Conservation (phyloP, 2,329 filamentous ascomycete genomes). For the Neofusicoccum cordaticola region DNA sequence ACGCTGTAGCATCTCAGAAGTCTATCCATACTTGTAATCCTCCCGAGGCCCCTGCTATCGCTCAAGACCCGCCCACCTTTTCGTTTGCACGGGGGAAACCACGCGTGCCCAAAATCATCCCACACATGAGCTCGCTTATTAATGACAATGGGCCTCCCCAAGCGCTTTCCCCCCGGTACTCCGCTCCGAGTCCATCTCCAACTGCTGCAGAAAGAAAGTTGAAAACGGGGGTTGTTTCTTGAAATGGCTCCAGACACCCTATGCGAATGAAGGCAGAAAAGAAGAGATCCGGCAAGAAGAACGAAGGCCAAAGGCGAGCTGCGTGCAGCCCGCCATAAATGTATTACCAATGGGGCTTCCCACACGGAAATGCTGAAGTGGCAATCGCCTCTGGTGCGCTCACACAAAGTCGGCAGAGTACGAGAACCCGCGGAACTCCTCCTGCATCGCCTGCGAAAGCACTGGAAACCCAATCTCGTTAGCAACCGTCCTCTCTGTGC, state of each 20-base stretch:
- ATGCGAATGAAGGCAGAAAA: constrained; percentile 3
- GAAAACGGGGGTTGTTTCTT: constrained; percentile 8
- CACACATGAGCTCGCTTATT: constrained; percentile 1
- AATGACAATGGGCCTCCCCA: neutral
- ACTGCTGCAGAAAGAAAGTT: constrained; percentile 5
- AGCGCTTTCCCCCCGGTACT: neutral
- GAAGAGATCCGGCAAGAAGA: neutral
- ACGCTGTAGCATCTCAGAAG: constrained; percentile 2
- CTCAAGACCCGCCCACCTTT: neutral
- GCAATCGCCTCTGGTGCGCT: constrained; percentile 2
- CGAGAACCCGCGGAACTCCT: constrained; percentile 98
- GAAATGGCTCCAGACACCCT: constrained; percentile 12
- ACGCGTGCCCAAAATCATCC: neutral
- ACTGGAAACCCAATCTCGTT: constrained; percentile 53
- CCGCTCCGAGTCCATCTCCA: neutral
- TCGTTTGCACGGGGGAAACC: neutral
- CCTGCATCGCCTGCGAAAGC: constrained; percentile 96
- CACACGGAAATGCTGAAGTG: neutral
- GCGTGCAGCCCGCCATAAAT: neutral
- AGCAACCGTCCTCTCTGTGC: constrained; percentile 19
- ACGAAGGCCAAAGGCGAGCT: constrained; percentile 6
- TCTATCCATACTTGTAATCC: constrained; percentile 15
- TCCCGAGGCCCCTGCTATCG: neutral
- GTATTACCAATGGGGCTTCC: constrained; percentile 8
- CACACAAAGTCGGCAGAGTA: constrained; percentile 86